phyloP scores from a whole-genome alignment of 108 stramenopile genomes.

The Cafeteria roenbergensis region DNA sequence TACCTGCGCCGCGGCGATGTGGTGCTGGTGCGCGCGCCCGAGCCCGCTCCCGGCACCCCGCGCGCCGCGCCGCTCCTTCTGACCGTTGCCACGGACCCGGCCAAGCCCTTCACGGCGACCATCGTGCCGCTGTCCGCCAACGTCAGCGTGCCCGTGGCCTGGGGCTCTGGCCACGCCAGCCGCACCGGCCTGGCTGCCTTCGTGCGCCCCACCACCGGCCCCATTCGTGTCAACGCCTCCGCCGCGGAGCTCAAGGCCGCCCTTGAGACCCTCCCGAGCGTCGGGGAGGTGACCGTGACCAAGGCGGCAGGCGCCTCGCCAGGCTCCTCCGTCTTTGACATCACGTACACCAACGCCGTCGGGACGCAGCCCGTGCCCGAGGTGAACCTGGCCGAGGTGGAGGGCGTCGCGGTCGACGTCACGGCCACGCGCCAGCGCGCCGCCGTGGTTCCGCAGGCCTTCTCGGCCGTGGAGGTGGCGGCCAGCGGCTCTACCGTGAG shows the following conservation, averaged over 20 bases:
- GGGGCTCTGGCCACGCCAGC: conserved; percentile 22
- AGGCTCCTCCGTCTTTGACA: too few species aligned
- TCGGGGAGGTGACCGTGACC: conserved; percentile 33
- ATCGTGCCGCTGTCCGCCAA: not conserved
- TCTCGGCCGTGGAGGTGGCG: too few species aligned
- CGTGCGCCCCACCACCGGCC: conserved; percentile 33
- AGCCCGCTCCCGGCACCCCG: not conserved
- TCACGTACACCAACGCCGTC: too few species aligned
- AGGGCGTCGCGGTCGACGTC: too few species aligned
- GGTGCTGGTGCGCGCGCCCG: not conserved
- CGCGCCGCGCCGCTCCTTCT: not conserved
- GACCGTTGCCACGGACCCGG: conserved; percentile 3
- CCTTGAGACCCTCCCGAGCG: conserved; percentile 41
- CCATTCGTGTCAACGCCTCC: conserved; percentile 30
- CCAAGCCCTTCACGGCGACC: conserved; percentile 21
- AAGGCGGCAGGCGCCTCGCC: too few species aligned
- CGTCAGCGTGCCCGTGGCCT: too few species aligned
- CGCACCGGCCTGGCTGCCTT: conserved; percentile 44
- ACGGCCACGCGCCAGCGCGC: too few species aligned
- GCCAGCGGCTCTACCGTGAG: too few species aligned
- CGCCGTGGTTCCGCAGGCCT: too few species aligned
- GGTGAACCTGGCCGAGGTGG: too few species aligned
- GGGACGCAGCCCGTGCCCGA: too few species aligned
- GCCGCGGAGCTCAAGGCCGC: conserved; percentile 29
- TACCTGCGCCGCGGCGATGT: not conserved